phyloP scores from a whole-genome alignment of 306 rosid genomes.

The Ammopiptanthus mongolicus region DNA sequence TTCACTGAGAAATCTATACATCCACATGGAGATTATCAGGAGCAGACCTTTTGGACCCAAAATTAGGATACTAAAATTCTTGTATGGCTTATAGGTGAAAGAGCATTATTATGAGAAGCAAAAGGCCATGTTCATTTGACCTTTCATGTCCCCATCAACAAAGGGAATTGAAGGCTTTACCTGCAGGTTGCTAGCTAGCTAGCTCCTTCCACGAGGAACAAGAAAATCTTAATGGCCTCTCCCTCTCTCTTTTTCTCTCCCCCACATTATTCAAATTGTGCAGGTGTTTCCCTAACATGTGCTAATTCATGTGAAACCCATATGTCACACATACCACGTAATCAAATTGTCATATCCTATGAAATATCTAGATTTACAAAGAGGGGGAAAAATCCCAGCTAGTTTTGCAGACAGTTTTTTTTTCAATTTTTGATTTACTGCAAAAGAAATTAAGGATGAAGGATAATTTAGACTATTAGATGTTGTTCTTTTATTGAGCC shows the following conservation, averaged over 20 bases:
- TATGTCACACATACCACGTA: constrained; percentile 68
- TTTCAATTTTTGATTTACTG: not conserved
- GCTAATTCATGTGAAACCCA: constrained; percentile 81
- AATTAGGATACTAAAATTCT: constrained; percentile 26
- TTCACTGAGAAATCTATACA: constrained; percentile 24
- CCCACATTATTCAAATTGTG: constrained; percentile 25
- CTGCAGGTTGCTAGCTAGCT: constrained; percentile 35
- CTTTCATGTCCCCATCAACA: constrained; percentile 52
- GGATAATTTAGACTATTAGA: too few relatives aligned
- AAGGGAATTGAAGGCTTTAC: constrained; percentile 19
- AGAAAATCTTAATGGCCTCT: constrained; percentile 19
- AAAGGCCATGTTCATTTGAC: constrained; percentile 51
- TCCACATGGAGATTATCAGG: constrained; percentile 4
- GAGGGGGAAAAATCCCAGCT: not conserved
- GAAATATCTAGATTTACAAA: not conserved
- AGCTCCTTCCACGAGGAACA: constrained; percentile 9
- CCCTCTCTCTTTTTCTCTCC: not conserved
- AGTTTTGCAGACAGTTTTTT: not conserved
- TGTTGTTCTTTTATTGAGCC: too few relatives aligned
- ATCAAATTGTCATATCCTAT: constrained; percentile 37
- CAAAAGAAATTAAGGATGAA: too few relatives aligned
- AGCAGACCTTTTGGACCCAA: constrained; percentile 41
- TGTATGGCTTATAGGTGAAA: constrained; percentile 38
- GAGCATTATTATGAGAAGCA: constrained; percentile 32
- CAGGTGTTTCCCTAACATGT: constrained; percentile 79